Percentiles rank a stretch among this genome's conserved stretches.
phyloP scores from a whole-genome alignment of 139 green algal genomes.

The Closterium sp. region DNA sequence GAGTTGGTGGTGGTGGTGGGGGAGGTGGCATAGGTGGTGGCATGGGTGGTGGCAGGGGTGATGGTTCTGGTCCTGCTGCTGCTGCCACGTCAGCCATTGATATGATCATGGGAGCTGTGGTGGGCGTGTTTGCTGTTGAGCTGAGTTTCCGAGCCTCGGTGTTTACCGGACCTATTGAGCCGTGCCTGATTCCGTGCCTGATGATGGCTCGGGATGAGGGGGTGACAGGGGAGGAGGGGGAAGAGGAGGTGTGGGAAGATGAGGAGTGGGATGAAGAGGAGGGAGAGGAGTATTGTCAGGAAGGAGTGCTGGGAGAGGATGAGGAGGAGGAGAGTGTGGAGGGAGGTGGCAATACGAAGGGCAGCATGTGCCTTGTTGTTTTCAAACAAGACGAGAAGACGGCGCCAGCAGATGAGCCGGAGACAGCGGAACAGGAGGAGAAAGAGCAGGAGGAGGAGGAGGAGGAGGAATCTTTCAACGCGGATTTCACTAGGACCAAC shows the following conservation, averaged over 20 bases:
- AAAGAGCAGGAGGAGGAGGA: too few species aligned
- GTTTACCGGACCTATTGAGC: background rate
- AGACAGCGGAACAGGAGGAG: background rate
- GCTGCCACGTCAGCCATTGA: background rate
- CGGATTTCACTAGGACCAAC: background rate
- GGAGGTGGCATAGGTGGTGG: background rate
- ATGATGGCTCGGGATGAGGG: background rate
- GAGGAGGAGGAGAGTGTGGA: background rate
- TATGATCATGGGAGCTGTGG: background rate
- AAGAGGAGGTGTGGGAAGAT: background rate
- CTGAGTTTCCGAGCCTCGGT: background rate
- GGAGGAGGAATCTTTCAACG: background rate
- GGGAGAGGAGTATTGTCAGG: background rate
- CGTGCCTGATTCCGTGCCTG: background rate
- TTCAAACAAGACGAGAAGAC: background rate
- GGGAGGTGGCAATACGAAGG: background rate
- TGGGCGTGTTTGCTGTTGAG: background rate
- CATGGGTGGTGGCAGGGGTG: background rate
- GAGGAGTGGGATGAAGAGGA: background rate
- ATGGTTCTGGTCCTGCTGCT: background rate
- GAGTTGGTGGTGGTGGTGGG: background rate
- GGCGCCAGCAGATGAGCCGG: too few species aligned
- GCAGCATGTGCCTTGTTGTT: background rate
- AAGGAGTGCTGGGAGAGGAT: background rate
- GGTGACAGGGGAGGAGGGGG: background rate